These are phyloP conservation scores for Fusarium incarnatum DNA, from an alignment of 2,329 filamentous ascomycete genomes.

Conservation along the genomic window DNA sequence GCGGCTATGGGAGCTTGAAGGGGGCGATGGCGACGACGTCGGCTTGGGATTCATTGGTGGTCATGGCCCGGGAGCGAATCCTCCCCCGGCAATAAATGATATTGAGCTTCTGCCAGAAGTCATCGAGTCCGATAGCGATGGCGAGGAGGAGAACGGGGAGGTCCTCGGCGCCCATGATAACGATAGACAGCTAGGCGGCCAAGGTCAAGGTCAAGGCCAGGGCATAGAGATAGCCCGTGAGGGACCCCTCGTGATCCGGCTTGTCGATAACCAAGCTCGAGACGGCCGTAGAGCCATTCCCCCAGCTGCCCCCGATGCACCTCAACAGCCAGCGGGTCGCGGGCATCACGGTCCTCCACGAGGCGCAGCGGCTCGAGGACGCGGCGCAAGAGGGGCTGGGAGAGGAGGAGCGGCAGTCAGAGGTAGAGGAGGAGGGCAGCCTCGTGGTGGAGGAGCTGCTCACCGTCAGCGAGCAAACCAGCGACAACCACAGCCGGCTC, in stretches of 20 bases:
- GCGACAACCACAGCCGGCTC: slow-evolving; percentile 35
- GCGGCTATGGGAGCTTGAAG: slow-evolving; percentile 90
- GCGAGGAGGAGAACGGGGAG: slow-evolving; percentile 50
- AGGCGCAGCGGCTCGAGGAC: slow-evolving; percentile 40
- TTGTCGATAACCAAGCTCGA: slow-evolving; percentile 56
- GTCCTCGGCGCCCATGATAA: slow-evolving; percentile 40
- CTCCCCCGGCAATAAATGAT: slow-evolving; percentile 27
- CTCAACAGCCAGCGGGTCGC: slow-evolving; percentile 45
- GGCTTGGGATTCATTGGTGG: slow-evolving; percentile 60
- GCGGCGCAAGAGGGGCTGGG: slow-evolving; percentile 37
- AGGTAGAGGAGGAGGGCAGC: slow-evolving; percentile 47
- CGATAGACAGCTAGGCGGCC: slow-evolving; percentile 45
- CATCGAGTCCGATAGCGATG: slow-evolving; percentile 51
- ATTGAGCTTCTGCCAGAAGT: slow-evolving; percentile 41
- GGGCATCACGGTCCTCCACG: slow-evolving; percentile 42
- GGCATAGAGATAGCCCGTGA: slow-evolving; percentile 64
- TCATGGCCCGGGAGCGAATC: slow-evolving; percentile 31
- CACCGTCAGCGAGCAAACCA: slow-evolving; percentile 42
- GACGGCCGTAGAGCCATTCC: slow-evolving; percentile 46
- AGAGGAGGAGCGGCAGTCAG: slow-evolving; percentile 32
- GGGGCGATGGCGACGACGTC: slow-evolving; percentile 74
- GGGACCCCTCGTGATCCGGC: slow-evolving; percentile 67
- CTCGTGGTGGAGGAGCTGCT: slow-evolving; percentile 39
- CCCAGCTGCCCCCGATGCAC: slow-evolving; percentile 49
- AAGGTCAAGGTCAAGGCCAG: slow-evolving; percentile 46